A percentile compares a stretch with the other conserved stretches of the same genome.
phyloP scores from a whole-genome alignment of 2,329 filamentous ascomycete genomes.

The Huntiella bhutanensis region DNA sequence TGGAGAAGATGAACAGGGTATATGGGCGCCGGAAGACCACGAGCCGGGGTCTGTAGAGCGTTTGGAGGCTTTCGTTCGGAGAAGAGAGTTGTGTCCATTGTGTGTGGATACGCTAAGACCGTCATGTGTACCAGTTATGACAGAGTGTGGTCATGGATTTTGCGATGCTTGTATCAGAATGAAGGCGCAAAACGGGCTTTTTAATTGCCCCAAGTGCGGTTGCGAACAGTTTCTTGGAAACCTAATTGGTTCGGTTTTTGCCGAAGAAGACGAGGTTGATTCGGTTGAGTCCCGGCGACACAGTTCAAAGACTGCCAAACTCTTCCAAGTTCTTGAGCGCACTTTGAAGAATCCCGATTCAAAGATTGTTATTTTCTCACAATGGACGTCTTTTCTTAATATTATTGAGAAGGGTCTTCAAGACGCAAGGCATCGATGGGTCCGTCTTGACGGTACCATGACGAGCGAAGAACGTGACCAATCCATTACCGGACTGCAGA shows the following conservation, averaged over 20 bases:
- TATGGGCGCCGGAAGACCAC: neutral
- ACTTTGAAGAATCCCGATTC: conserved; percentile 36
- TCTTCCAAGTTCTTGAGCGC: conserved; percentile 56
- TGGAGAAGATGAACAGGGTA: neutral
- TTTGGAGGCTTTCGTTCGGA: conserved; percentile 16
- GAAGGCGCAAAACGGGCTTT: conserved; percentile 46
- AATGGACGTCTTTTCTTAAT: conserved; percentile 59
- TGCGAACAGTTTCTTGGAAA: conserved; percentile 41
- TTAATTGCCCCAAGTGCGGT: conserved; percentile 74
- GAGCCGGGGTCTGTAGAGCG: neutral
- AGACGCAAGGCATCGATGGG: conserved; percentile 40
- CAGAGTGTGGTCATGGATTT: conserved; percentile 66
- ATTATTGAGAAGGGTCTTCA: conserved; percentile 51
- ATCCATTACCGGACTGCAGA: conserved; percentile 47
- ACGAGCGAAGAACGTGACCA: conserved; percentile 48
- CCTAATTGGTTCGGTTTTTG: conserved; percentile 17
- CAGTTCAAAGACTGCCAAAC: conserved; percentile 66
- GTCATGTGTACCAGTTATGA: conserved; percentile 57
- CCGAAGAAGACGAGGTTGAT: conserved; percentile 14
- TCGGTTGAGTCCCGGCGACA: conserved; percentile 40
- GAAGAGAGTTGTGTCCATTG: conserved; percentile 64
- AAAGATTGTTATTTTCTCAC: conserved; percentile 57
- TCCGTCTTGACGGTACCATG: conserved; percentile 70
- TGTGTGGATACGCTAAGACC: conserved; percentile 48
- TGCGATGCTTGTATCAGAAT: conserved; percentile 47